Evolutionary conservation across 2,329 filamentous ascomycete genomes (phyloP).

Genomic region (Xylaria hypoxylon): DNA sequence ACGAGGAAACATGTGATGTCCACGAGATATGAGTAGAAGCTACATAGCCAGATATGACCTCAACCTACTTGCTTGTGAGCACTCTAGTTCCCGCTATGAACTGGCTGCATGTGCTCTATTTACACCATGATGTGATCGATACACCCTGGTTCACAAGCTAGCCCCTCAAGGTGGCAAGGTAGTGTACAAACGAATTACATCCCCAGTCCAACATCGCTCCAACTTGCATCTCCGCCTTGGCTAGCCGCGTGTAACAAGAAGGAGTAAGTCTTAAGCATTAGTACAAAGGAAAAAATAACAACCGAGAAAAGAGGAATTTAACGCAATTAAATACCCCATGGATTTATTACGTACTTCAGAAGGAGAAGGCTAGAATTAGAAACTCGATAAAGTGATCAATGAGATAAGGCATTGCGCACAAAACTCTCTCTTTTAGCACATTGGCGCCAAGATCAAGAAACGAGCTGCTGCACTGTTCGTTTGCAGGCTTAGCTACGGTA

Average conservation of each 20-base stretch:
- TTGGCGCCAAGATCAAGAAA: slow-evolving; percentile 13
- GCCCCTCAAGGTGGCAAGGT: no score
- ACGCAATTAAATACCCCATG: neutral
- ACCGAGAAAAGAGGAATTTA: no score
- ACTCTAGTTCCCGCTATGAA: slow-evolving; percentile 4
- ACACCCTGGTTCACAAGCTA: slow-evolving; percentile 20
- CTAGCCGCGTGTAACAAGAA: neutral
- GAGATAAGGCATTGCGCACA: slow-evolving; percentile 9
- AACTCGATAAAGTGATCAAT: slow-evolving; percentile 3
- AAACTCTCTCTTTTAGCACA: slow-evolving; percentile 4
- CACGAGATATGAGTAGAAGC: slow-evolving; percentile 4
- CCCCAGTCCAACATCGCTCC: neutral
- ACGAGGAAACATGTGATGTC: slow-evolving; percentile 1
- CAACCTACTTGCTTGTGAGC: neutral
- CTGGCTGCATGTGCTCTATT: neutral
- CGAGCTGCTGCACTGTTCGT: slow-evolving; percentile 10
- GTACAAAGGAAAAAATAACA: neutral
- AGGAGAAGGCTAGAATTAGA: neutral
- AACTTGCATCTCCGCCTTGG: neutral
- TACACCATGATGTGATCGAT: slow-evolving; percentile 22
- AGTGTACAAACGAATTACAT: neutral
- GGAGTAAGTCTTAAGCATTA: neutral
- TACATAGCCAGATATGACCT: slow-evolving; percentile 5
- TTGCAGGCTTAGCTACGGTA: slow-evolving; percentile 19
- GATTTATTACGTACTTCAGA: neutral